Evolutionary conservation across 169 alveolate species (phyloP), one percentile per base, ranked within the genome.

Genomic region (Plasmodium blacklocki): DNA sequence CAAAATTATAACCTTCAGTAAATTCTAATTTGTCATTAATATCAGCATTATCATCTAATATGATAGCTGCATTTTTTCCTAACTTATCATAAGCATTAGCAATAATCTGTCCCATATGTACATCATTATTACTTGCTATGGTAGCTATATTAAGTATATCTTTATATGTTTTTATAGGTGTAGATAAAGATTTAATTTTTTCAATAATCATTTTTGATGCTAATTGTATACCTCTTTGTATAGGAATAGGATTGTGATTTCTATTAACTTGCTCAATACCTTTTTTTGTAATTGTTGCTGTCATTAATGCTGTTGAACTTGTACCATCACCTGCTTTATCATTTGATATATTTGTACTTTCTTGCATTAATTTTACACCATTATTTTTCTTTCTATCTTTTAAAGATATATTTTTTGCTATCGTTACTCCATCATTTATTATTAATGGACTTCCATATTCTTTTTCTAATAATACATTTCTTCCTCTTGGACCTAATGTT

Each of bases 251-350:
- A 47, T 96, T 96, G 93, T 95, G 98, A 9, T 97, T 97, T 89
- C 93, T 73, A 89, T 96, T 96, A 29, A 96, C 98, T 88, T 96
- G 93, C 32, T 96, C 96, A 45, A 96, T 96, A 1, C 98, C 98
- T 92, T 95, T 92, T 64, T 89, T 91, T 43, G 96, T 95, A 3
- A 96, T 94, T 43, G 95, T 97, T 1, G 97, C 97, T 12, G 98
- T 96, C 73, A 96, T 93, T 58, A 96, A 88, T 1, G 98, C 94
- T n/a, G 98, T 96, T 32, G 98, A 94, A 1, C 98, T 96, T 2
- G 98, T 96, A 23, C 98, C 98, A 88, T 96, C 98, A 14, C 98
- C 98, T 4, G 98, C 98, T 71, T 95, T 92, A 75, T 96, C 97
- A 71, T 94, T 96, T 4, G 98, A 93, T n/a, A 96, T 95, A 43